Conservation (phyloP, 2,329 filamentous ascomycete species). For the Pseudomassariella vexata region DNA sequence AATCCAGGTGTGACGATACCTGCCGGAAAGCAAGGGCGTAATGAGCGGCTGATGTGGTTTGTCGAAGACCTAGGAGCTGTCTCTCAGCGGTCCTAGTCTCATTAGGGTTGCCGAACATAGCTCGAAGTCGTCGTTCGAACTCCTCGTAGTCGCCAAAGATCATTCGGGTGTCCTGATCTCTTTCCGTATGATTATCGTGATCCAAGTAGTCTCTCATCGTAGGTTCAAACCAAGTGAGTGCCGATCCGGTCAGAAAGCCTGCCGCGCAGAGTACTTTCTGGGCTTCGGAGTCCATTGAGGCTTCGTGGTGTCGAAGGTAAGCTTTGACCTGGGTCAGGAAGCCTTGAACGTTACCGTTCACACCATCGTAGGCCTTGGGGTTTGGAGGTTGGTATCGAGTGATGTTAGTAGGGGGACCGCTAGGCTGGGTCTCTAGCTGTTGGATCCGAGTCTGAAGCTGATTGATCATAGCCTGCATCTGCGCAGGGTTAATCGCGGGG, state of each 20-base stretch:
- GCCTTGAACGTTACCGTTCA: background rate
- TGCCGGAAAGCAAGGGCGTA: background rate
- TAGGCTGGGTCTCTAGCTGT: background rate
- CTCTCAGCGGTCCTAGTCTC: background rate
- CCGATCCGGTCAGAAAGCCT: background rate
- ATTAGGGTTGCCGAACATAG: background rate
- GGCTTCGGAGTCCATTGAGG: background rate
- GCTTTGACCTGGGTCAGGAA: background rate
- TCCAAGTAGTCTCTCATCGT: conserved; percentile 2
- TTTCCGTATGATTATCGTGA: background rate
- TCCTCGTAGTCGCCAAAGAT: background rate
- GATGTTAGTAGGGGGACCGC: background rate
- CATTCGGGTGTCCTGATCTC: background rate
- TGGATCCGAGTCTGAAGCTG: background rate
- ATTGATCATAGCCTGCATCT: background rate
- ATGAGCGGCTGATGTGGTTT: background rate
- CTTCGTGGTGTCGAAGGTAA: background rate
- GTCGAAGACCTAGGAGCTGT: background rate
- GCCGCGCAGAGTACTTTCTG: background rate
- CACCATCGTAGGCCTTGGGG: background rate
- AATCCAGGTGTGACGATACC: background rate
- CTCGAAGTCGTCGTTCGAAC: background rate
- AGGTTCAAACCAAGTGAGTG: background rate
- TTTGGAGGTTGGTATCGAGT: background rate
- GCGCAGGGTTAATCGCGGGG: too few species aligned